Evolutionary conservation across 1,284 basidiomycete species (phyloP).

Genomic region (Neonothopanus nambi): DNA sequence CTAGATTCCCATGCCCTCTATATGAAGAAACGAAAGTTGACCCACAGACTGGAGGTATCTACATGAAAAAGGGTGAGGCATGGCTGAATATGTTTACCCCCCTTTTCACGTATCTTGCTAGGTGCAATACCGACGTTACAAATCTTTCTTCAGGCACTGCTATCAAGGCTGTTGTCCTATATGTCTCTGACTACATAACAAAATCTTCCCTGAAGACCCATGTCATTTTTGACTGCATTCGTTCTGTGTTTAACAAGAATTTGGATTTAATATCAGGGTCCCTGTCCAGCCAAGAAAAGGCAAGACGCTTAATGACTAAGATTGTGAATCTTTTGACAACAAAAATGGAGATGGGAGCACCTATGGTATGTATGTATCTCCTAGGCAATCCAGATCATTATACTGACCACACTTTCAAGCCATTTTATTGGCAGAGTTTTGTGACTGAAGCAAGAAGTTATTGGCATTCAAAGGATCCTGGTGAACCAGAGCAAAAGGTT

Average conservation of each 20-base stretch:
- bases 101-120: too few relatives aligned
- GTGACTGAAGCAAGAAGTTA: conserved; percentile 18
- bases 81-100: too few relatives aligned
- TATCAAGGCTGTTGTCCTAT: conserved; percentile 35
- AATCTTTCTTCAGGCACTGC: conserved; percentile 35
- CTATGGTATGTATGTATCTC: conserved; percentile 29
- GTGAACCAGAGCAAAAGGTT: conserved; percentile 9
- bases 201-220: conserved; percentile 36
- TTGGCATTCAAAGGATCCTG: conserved; percentile 8
- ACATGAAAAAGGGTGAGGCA: too few relatives aligned
- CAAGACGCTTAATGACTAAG: conserved; percentile 27
- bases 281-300: conserved; percentile 18
- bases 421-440: conserved; percentile 29
- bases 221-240: conserved; percentile 31
- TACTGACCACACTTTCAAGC: conserved; percentile 27
- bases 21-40: conserved; percentile 24
- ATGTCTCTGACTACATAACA: conserved; percentile 42
- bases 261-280: conserved; percentile 19
- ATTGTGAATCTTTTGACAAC: conserved; percentile 30
- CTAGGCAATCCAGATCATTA: conserved; percentile 32
- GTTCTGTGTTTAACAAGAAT: conserved; percentile 26
- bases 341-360: conserved; percentile 31
- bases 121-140: too few relatives aligned
- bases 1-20: conserved; percentile 26
- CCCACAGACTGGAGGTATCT: conserved; percentile 27